Percentiles rank a stretch among this genome's conserved stretches.
phyloP scores from a whole-genome alignment of 75 land plant species.

The Sequoiadendron giganteum region DNA sequence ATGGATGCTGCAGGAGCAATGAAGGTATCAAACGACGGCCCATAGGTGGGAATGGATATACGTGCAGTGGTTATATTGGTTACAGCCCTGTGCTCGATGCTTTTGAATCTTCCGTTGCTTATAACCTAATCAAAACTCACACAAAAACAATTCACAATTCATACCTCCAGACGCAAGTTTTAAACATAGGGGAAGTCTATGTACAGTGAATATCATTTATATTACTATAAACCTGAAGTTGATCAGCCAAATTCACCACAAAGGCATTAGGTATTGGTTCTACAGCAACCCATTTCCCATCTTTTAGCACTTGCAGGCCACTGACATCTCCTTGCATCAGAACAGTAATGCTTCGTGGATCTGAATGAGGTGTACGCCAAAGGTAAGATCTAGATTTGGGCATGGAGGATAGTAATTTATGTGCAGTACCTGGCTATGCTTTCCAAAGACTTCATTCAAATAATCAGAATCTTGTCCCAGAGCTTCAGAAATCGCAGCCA shows the following conservation, averaged over 20 bases:
- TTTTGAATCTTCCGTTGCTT: conserved; percentile 57
- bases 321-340: no score
- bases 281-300: conserved; percentile 7
- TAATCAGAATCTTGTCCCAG: conserved; percentile 44
- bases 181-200: not conserved
- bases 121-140: conserved; percentile 14
- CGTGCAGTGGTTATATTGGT: conserved; percentile 28
- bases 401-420: conserved; percentile 72
- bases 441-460: conserved; percentile 39
- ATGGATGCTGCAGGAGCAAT: conserved; percentile 44
- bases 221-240: not conserved
- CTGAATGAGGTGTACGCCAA: not conserved
- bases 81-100: conserved; percentile 47
- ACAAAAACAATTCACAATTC: not conserved
- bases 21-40: conserved; percentile 41
- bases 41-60: conserved; percentile 57
- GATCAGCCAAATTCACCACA: not conserved
- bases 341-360: no score
- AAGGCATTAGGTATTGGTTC: not conserved
- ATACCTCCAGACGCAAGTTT: not conserved
- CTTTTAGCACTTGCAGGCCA: no score
- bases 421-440: conserved; percentile 47
- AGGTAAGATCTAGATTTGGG: conserved; percentile 67
- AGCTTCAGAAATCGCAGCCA: conserved; percentile 55
- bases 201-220: not conserved